A percentile compares a stretch with the other conserved stretches of the same genome.
These are phyloP conservation scores for Phytopythium litorale DNA, from an alignment of 352 stramenopile genomes.

Conservation along the genomic window DNA sequence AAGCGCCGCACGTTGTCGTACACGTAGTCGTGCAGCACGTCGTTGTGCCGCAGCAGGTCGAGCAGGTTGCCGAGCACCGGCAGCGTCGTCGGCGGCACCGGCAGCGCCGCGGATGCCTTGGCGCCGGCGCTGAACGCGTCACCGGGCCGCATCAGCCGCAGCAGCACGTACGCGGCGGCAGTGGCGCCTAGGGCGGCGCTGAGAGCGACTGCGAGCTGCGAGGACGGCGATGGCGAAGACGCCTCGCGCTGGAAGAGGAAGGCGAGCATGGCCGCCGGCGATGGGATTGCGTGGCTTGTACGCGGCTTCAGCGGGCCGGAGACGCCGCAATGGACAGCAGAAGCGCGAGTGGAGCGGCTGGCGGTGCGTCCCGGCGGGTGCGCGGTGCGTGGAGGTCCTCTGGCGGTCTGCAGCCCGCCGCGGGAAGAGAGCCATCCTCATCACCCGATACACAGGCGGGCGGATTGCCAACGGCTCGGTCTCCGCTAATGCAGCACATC, in stretches of 20 bases:
- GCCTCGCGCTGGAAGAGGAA: slow-evolving; percentile 5
- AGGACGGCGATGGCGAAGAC: not conserved
- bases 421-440: not conserved
- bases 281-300: not conserved
- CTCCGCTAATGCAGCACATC: not conserved
- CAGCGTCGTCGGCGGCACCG: slow-evolving; percentile 27
- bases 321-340: not conserved
- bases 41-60: slow-evolving; percentile 14
- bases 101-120: slow-evolving; percentile 10
- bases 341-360: not conserved
- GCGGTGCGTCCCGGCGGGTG: not conserved
- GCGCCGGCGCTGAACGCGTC: no score
- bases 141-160: not conserved
- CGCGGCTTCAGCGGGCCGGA: not conserved
- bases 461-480: not conserved
- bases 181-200: not conserved
- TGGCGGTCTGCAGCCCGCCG: not conserved
- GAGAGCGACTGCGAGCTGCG: not conserved
- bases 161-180: not conserved
- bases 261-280: not conserved
- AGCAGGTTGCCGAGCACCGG: slow-evolving; percentile 42
- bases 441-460: not conserved
- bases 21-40: slow-evolving; percentile 17
- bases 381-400: no score
- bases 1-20: slow-evolving; percentile 3